phyloP scores from a whole-genome alignment of 768 basidiomycete species.

The Boletales sp. region DNA sequence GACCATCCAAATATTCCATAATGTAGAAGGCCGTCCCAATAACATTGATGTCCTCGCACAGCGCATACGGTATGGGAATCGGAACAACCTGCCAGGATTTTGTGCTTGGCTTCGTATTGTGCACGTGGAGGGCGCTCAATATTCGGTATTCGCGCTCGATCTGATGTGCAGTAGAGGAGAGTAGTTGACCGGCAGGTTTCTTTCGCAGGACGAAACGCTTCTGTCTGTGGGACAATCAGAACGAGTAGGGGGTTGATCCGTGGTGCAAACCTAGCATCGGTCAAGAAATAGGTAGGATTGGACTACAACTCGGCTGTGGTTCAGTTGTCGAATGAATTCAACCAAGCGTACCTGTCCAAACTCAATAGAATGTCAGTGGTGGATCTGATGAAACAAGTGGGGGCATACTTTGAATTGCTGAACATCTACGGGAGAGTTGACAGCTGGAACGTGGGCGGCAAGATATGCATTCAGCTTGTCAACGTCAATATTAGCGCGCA shows the following conservation, averaged over 20 bases:
- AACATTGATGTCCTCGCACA: slow-evolving; percentile 75
- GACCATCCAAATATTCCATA: slow-evolving; percentile 93
- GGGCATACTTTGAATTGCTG: slow-evolving; percentile 87
- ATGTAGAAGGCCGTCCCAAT: slow-evolving; percentile 92
- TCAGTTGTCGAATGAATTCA: not conserved
- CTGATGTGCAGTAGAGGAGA: slow-evolving; percentile 91
- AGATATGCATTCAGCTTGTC: slow-evolving; percentile 66
- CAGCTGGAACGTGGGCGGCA: slow-evolving; percentile 44
- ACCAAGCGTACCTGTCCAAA: slow-evolving; percentile 73
- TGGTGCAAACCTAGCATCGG: slow-evolving; percentile 59
- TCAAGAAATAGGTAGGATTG: slow-evolving; percentile 95
- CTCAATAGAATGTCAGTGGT: slow-evolving; percentile 36
- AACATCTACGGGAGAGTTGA: slow-evolving; percentile 65
- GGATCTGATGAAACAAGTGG: not conserved
- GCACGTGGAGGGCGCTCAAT: slow-evolving; percentile 67
- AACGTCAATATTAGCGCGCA: slow-evolving; percentile 68
- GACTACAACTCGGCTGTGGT: slow-evolving; percentile 49
- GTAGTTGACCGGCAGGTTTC: slow-evolving; percentile 83
- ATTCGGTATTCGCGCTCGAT: slow-evolving; percentile 91
- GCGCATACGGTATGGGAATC: slow-evolving; percentile 76
- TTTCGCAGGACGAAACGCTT: slow-evolving; percentile 83
- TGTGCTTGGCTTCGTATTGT: slow-evolving; percentile 59
- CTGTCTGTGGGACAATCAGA: slow-evolving; percentile 32
- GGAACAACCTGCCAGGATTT: slow-evolving; percentile 58
- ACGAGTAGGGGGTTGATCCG: not conserved